Percentiles rank a stretch among this genome's conserved stretches.
These are phyloP conservation scores for Entamoeba invadens DNA, from an alignment of 208 protist species.

Conservation along the genomic window DNA sequence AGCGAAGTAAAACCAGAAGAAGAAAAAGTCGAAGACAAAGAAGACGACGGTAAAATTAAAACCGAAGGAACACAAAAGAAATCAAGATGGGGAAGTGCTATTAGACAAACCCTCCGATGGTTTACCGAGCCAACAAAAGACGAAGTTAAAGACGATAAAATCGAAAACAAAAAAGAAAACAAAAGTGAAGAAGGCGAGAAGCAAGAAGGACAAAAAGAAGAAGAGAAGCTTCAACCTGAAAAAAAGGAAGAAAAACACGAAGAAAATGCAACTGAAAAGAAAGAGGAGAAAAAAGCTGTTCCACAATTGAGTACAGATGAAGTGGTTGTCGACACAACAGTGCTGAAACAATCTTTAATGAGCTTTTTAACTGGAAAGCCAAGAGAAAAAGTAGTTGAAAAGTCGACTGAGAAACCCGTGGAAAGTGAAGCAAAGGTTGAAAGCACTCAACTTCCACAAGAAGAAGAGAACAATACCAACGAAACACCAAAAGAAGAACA, in stretches of 20 bases:
- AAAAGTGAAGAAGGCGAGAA: background rate
- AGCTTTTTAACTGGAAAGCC: background rate
- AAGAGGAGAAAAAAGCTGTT: background rate
- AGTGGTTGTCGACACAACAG: background rate
- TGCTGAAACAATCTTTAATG: background rate
- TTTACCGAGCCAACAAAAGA: background rate
- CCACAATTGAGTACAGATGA: background rate
- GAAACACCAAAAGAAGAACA: background rate
- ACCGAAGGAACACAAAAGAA: background rate
- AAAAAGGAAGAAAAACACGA: background rate
- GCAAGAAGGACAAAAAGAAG: background rate
- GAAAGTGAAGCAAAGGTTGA: no score
- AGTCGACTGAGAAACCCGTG: no score
- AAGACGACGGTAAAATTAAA: background rate
- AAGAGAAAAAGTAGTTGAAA: background rate
- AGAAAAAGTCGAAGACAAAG: background rate
- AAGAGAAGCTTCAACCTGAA: background rate
- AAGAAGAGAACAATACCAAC: no score
- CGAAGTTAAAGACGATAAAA: background rate
- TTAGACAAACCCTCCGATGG: background rate
- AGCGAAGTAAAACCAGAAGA: no score
- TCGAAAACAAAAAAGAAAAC: background rate
- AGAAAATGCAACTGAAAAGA: background rate
- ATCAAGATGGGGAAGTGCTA: background rate
- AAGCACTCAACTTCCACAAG: no score